Base-by-base conservation (phyloP, 495 filamentous ascomycete genomes). In the Baudoinia panamericana region DNA sequence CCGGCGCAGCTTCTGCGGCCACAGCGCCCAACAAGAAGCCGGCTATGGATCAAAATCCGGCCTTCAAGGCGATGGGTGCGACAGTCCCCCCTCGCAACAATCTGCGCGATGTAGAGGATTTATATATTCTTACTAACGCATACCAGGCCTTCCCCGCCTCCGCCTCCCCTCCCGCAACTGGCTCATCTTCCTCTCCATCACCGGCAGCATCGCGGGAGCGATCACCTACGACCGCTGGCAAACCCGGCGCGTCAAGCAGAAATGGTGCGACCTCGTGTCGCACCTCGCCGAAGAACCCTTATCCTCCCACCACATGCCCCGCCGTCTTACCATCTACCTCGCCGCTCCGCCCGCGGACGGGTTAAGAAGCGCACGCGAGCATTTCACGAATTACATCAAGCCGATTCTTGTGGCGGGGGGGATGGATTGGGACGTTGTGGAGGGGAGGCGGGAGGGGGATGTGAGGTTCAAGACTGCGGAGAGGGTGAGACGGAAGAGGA, bases 81-180 rank as follows among this genome's bases (percentile, higher is more conserved):
- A n/a, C n/a, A n/a, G n/a, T n/a, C n/a, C n/a, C n/a, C n/a, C n/a
- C n/a, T 43, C 1, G 15, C 17, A 21, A 31, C 12, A n/a, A n/a
- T n/a, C n/a, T n/a, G n/a, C n/a, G 17, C 10, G 18, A 17, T 19
- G 1, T 23, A 26, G 16, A 25, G 16, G 16, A 16, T 11, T 27
- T n/a, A 19, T 7, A 13, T n/a, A 5, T 10, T 12, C 30, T 6
- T 35, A 36, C 34, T 43, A 8, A 39, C 33, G 17, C 15, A 21
- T 19, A 9, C 18, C 31, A 78, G 73, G 75, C 24, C 64, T 96
- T 42, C 86, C 87, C 44, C 76, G 80, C 12, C 68, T 79, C 52
- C 86, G 80, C 64, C 75, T 99, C 8, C 90, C 90, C 15, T 99
- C 90, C 10, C 78, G 92, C 20, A 96, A 96, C 56, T 99, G 90